Evolutionary conservation across 768 basidiomycete genomes (phyloP).

Genomic region (Leucosporidium yakuticum): DNA sequence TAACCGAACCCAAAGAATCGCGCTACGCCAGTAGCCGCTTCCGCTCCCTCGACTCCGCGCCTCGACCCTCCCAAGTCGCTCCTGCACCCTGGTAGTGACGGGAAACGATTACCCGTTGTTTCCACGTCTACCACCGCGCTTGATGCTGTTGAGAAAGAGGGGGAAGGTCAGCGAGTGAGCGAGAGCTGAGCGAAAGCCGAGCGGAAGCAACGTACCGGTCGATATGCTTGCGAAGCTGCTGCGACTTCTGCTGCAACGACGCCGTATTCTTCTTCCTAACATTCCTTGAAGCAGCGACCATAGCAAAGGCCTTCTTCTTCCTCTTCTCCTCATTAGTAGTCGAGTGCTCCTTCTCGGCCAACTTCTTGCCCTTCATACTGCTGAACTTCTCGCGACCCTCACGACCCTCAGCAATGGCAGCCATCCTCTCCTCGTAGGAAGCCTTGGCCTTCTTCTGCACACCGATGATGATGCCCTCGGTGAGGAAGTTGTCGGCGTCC

Average conservation of each 20-base stretch:
- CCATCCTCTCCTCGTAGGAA: constrained; percentile 88
- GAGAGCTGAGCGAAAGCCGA: too few species aligned
- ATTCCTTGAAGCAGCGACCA: constrained; percentile 5
- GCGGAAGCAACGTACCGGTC: constrained; percentile 1
- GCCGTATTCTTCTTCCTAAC: constrained; percentile 7
- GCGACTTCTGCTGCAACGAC: constrained; percentile 9
- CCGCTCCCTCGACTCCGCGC: too few species aligned
- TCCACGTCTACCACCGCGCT: constrained; percentile 8
- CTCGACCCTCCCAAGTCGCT: neutral
- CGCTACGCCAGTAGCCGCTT: too few species aligned
- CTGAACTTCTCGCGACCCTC: constrained; percentile 93
- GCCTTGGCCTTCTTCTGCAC: constrained; percentile 89
- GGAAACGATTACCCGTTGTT: too few species aligned
- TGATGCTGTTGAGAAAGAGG: neutral
- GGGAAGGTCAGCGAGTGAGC: neutral
- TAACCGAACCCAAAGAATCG: too few species aligned
- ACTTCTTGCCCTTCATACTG: constrained; percentile 36
- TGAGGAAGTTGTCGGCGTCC: constrained; percentile 50
- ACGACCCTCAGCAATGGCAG: constrained; percentile 81
- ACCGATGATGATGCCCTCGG: constrained; percentile 86
- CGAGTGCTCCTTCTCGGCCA: constrained; percentile 35
- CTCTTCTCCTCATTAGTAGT: constrained; percentile 35
- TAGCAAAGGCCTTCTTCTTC: constrained; percentile 20
- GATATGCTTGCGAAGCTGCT: constrained; percentile 7
- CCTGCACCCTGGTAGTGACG: too few species aligned